phyloP scores from a whole-genome alignment of 768 basidiomycete genomes.

The Russula vinacea region DNA sequence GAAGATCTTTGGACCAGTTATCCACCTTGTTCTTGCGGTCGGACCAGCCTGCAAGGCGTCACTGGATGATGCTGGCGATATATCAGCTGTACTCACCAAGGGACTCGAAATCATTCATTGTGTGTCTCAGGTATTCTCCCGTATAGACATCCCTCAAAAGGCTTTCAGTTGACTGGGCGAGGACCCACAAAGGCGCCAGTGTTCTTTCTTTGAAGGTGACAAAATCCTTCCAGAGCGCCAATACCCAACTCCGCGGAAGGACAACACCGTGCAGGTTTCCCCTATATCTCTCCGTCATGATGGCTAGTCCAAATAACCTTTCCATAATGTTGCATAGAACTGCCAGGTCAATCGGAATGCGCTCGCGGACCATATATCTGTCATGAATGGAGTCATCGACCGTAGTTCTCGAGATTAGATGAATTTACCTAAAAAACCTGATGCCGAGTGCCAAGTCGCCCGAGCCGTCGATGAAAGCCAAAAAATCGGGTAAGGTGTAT shows the following conservation, averaged over 20 bases:
- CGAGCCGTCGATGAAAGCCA: conserved; percentile 24
- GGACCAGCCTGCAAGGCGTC: neutral
- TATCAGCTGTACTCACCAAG: neutral
- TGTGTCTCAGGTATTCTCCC: conserved; percentile 15
- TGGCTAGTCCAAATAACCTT: conserved; percentile 42
- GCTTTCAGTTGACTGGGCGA: neutral
- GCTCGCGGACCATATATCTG: conserved; percentile 45
- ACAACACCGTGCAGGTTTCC: conserved; percentile 44
- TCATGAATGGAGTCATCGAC: neutral
- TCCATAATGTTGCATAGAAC: conserved; percentile 55
- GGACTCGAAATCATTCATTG: neutral
- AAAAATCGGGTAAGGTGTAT: conserved; percentile 10
- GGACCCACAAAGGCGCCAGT: neutral
- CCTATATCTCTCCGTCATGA: conserved; percentile 38
- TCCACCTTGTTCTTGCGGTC: conserved; percentile 1
- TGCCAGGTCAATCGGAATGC: conserved; percentile 44
- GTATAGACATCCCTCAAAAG: conserved; percentile 19
- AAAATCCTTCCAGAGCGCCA: conserved; percentile 29
- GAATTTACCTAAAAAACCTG: conserved; percentile 34
- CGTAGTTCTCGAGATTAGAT: neutral
- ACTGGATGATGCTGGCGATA: neutral
- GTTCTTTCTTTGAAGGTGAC: neutral
- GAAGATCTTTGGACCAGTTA: conserved; percentile 5
- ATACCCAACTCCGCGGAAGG: conserved; percentile 57
- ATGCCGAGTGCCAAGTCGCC: conserved; percentile 44